Percentiles rank a stretch among this genome's conserved stretches.
These are phyloP conservation scores for Moelleriella libera DNA, from an alignment of 2,329 filamentous ascomycete genomes.

Conservation along the genomic window DNA sequence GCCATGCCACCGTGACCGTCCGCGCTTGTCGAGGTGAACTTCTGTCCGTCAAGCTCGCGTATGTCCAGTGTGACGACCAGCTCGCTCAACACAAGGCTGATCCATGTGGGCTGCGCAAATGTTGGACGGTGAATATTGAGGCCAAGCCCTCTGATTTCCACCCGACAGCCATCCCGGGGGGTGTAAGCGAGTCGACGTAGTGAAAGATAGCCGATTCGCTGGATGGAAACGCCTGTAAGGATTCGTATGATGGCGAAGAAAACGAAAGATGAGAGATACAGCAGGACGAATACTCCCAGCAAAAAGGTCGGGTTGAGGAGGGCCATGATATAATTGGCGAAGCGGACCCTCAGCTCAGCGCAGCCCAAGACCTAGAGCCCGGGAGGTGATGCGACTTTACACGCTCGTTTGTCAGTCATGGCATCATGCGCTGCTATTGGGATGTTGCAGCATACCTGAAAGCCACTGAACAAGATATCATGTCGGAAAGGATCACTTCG, in stretches of 20 bases:
- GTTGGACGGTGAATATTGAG: constrained; percentile 84
- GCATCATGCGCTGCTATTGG: not conserved
- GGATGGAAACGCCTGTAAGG: constrained; percentile 86
- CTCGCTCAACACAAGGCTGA: constrained; percentile 80
- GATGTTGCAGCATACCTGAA: not conserved
- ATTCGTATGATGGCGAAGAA: constrained; percentile 87
- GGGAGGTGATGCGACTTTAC: not conserved
- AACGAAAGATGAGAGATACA: constrained; percentile 86
- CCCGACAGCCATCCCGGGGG: constrained; percentile 72
- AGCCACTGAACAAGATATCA: not conserved
- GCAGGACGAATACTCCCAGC: constrained; percentile 68
- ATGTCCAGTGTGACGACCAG: constrained; percentile 73
- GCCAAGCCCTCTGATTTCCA: constrained; percentile 81
- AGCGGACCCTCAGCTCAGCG: not conserved
- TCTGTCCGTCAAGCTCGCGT: constrained; percentile 43
- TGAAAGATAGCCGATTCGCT: constrained; percentile 86
- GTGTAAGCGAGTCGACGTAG: constrained; percentile 83
- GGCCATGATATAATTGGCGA: constrained; percentile 33
- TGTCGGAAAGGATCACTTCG: not conserved
- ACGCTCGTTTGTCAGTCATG: not conserved
- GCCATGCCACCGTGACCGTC: constrained; percentile 11
- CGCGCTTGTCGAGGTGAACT: constrained; percentile 16
- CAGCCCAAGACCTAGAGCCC: not conserved
- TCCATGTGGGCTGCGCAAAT: constrained; percentile 93
- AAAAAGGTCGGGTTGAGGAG: constrained; percentile 67